Evolutionary conservation across 2,329 filamentous ascomycete species (phyloP), one percentile per base, ranked within the genome.

Genomic region (Ascochyta pisi): DNA sequence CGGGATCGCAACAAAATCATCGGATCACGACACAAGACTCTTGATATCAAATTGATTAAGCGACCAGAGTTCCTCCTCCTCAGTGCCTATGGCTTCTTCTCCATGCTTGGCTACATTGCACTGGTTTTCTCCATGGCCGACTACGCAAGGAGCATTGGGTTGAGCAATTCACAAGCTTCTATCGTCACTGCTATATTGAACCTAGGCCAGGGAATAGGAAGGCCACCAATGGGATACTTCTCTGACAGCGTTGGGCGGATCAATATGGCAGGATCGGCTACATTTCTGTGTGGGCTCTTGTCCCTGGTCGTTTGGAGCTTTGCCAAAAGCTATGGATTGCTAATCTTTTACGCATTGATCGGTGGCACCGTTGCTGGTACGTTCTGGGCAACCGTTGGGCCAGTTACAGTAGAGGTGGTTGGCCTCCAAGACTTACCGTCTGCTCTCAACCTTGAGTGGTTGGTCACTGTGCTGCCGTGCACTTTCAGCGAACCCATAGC

Each of bases 81-180:
- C 29, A 67, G 79, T 3, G 56, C 58, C 0, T 82, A 78, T 76
- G 76, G 70, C 7, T 81, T 82, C 50, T 67, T 77, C 22, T 78
- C 71, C 49, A 76, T 83, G 66, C 63, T 83, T 2, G 81, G 81
- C 1, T 83, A 83, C 53, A 78, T 82, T 50, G 71, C 74, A 1
- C 58, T 82, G n/a, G 64, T 83, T 2, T 82, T 76, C 61, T 79
- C 76, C 9, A 58, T 83, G n/a, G 76, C 79, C 0, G 77, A 79
- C 52, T 83, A 80, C 60, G 79, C 77, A 2, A 60, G 73, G 9
- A 78, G 73, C 9, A 76, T 82, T 15, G 79, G 79, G 0, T 61
- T 83, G 1, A 67, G 65, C 19, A 62, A 71, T 27, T 55, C 60
- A 1, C 73, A 81, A 54, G 78, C 79, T 3, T 74, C 77, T 1